These are phyloP conservation scores for Cystofilobasidium capitatum DNA, from an alignment of 768 basidiomycete species.

Conservation along the genomic window DNA sequence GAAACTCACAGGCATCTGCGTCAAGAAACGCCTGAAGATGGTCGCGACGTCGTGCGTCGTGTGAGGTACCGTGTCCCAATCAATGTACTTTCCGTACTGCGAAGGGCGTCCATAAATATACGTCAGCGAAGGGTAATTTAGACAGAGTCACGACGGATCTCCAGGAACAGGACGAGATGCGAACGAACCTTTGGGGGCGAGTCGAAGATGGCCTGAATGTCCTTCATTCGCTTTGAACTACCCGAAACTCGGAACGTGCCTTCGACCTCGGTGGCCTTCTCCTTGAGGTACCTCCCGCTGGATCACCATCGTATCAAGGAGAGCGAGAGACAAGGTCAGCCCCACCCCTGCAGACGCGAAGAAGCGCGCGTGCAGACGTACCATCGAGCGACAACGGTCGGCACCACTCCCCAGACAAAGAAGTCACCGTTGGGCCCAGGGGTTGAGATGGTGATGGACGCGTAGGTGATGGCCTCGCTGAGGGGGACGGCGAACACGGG, in stretches of 20 bases:
- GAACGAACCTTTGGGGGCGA: slow-evolving; percentile 62
- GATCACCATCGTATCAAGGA: not conserved
- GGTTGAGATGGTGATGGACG: slow-evolving; percentile 27
- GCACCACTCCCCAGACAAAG: slow-evolving; percentile 74
- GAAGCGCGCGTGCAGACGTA: slow-evolving; percentile 40
- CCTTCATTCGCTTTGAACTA: slow-evolving; percentile 90
- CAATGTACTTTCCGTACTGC: slow-evolving; percentile 85
- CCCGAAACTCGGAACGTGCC: slow-evolving; percentile 94
- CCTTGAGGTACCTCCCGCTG: slow-evolving; percentile 88
- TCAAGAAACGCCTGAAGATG: slow-evolving; percentile 89
- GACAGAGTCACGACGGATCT: not conserved
- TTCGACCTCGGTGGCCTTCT: slow-evolving; percentile 84
- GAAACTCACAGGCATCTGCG: slow-evolving; percentile 80
- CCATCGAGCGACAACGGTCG: slow-evolving; percentile 97
- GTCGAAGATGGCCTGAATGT: slow-evolving; percentile 85
- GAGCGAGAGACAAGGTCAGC: not conserved
- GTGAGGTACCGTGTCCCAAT: slow-evolving; percentile 60
- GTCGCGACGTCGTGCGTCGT: slow-evolving; percentile 96
- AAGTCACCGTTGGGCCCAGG: slow-evolving; percentile 53
- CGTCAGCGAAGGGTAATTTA: not conserved
- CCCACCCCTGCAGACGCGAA: slow-evolving; percentile 1
- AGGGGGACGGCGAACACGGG: slow-evolving; percentile 25
- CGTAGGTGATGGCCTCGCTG: slow-evolving; percentile 26
- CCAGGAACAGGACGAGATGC: slow-evolving; percentile 9
- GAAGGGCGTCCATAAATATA: not conserved